phyloP scores from a whole-genome alignment of 192 early-diverging fungal genomes.

The Backusella morwellensis region DNA sequence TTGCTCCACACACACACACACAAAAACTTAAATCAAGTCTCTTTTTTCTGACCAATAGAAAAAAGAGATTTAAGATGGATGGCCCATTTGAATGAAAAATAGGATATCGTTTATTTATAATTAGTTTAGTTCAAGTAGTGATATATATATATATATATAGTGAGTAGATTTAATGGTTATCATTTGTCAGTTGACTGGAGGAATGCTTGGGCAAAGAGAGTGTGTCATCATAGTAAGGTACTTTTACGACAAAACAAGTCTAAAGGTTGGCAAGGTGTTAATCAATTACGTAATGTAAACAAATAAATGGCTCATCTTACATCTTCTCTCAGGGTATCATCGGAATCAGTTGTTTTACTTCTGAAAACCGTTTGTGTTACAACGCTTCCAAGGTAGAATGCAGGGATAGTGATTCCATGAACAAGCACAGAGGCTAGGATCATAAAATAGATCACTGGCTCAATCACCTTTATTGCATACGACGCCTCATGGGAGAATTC shows the following conservation, averaged over 20 bases:
- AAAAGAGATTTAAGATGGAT: neutral
- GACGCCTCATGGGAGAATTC: conserved; percentile 5
- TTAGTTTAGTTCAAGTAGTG: neutral
- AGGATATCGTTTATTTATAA: neutral
- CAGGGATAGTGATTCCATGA: conserved; percentile 76
- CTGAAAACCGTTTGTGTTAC: conserved; percentile 19
- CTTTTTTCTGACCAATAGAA: neutral
- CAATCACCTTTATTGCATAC: conserved; percentile 29
- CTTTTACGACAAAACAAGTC: neutral
- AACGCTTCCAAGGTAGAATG: conserved; percentile 58
- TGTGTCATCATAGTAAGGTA: neutral
- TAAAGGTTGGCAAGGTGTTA: neutral
- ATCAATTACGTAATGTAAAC: neutral
- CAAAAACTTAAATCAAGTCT: neutral
- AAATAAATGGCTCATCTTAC: conserved; percentile 4
- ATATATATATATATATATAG: neutral
- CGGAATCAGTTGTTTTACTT: neutral
- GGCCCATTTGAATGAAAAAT: neutral
- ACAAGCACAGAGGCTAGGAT: conserved; percentile 75
- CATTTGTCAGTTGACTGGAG: neutral
- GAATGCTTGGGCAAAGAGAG: neutral
- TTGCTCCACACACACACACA: neutral
- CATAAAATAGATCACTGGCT: conserved; percentile 65
- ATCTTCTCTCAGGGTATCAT: neutral
- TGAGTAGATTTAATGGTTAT: neutral